These are phyloP conservation scores for Psilocybe cubensis DNA, from an alignment of 768 basidiomycete species.

Conservation along the genomic window DNA sequence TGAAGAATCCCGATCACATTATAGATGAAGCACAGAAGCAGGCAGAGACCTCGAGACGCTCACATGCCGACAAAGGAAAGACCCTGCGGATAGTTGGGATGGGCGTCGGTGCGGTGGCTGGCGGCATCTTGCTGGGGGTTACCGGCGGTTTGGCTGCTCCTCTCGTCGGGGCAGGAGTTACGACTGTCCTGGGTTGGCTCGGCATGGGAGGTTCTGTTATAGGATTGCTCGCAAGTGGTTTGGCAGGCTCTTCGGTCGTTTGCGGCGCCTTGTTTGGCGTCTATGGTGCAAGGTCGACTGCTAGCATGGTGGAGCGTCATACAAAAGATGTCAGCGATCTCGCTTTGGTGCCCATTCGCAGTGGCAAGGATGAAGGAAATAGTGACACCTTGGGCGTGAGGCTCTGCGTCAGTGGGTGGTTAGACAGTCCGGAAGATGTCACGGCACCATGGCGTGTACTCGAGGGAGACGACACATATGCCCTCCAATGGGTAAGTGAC, in stretches of 20 bases:
- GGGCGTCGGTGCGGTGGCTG: constrained; percentile 55
- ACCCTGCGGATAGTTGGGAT: constrained; percentile 50
- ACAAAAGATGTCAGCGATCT: constrained; percentile 57
- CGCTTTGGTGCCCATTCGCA: constrained; percentile 47
- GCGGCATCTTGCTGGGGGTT: constrained; percentile 57
- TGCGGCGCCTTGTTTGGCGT: constrained; percentile 63
- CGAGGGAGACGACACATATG: constrained; percentile 53
- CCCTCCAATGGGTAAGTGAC: constrained; percentile 56
- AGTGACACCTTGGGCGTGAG: constrained; percentile 52
- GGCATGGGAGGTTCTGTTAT: constrained; percentile 57
- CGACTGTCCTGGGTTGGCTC: constrained; percentile 50
- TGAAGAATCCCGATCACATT: constrained; percentile 52
- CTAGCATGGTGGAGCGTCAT: constrained; percentile 51
- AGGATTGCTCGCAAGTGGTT: constrained; percentile 53
- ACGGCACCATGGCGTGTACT: constrained; percentile 57
- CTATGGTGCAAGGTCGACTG: constrained; percentile 54
- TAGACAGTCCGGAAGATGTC: constrained; percentile 46
- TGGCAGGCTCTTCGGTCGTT: constrained; percentile 57
- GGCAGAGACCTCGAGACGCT: constrained; percentile 38
- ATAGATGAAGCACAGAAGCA: constrained; percentile 47
- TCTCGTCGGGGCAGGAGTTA: constrained; percentile 56
- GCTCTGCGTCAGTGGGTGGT: constrained; percentile 61
- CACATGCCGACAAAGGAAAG: constrained; percentile 45
- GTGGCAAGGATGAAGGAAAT: constrained; percentile 30
- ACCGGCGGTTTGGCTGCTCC: constrained; percentile 66